These are phyloP conservation scores for Capsicum baccatum DNA, from an alignment of 257 asterid species.

Conservation along the genomic window DNA sequence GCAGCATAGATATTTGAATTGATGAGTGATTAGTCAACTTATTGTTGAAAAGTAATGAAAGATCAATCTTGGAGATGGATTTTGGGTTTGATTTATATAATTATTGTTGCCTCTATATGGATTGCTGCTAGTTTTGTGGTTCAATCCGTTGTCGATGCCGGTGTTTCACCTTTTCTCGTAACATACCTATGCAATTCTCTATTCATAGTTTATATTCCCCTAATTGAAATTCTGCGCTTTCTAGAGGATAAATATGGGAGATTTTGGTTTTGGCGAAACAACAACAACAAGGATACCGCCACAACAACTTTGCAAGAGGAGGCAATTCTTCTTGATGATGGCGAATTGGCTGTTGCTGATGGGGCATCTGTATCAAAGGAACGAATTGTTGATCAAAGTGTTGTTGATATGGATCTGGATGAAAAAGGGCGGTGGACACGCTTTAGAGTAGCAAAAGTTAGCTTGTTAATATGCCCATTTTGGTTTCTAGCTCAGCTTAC, in stretches of 20 bases:
- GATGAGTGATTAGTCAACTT: no score
- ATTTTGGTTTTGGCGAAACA: constrained; percentile 63
- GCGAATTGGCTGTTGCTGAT: constrained; percentile 28
- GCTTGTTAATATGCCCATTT: constrained; percentile 86
- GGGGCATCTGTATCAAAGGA: constrained; percentile 29
- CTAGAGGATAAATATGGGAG: constrained; percentile 70
- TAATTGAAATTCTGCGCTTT: constrained; percentile 74
- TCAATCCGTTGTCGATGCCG: constrained; percentile 88
- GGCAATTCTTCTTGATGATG: constrained; percentile 58
- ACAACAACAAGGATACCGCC: constrained; percentile 23
- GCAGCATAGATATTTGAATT: no score
- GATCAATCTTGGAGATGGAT: constrained; percentile 73
- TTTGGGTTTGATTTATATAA: constrained; percentile 74
- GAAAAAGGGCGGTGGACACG: constrained; percentile 94
- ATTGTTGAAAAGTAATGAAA: constrained; percentile 50
- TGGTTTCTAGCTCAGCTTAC: constrained; percentile 96
- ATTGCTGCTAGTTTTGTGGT: constrained; percentile 97
- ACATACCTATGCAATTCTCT: constrained; percentile 93
- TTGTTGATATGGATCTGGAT: constrained; percentile 55
- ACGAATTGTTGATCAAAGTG: constrained; percentile 30
- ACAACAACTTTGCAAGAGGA: constrained; percentile 47
- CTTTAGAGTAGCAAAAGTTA: constrained; percentile 77
- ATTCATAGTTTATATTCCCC: constrained; percentile 78
- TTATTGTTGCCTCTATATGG: constrained; percentile 89
- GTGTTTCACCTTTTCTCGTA: constrained; percentile 86